These are phyloP conservation scores for Tulasnella sp. DNA, from an alignment of 768 basidiomycete genomes.

Conservation along the genomic window DNA sequence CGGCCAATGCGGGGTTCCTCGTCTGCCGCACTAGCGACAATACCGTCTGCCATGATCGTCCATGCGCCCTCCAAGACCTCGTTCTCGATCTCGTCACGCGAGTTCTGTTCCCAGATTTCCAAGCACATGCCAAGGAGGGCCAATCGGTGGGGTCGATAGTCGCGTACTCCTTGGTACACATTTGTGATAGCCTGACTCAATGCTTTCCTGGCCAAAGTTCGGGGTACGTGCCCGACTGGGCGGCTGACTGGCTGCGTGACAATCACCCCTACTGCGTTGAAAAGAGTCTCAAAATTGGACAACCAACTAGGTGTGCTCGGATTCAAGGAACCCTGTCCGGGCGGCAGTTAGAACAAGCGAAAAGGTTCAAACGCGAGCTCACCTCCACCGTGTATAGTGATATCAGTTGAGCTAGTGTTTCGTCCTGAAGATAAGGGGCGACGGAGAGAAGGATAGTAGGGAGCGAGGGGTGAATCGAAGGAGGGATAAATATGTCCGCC, in stretches of 20 bases:
- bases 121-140: slow-evolving; percentile 11
- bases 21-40: slow-evolving; percentile 17
- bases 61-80: not conserved
- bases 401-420: slow-evolving; percentile 4
- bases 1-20: not conserved
- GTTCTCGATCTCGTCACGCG: not conserved
- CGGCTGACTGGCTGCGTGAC: not conserved
- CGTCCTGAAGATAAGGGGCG: slow-evolving; percentile 12
- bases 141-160: slow-evolving; percentile 14
- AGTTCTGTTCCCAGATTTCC: slow-evolving; percentile 10
- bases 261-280: slow-evolving; percentile 1
- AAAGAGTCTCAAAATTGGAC: not conserved
- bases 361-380: not conserved
- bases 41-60: slow-evolving; percentile 13
- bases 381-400: slow-evolving; percentile 4
- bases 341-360: not conserved
- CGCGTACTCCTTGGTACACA: slow-evolving; percentile 16
- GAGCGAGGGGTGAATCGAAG: slow-evolving; percentile 10
- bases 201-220: slow-evolving; percentile 12
- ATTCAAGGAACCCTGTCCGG: not conserved
- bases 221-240: not conserved
- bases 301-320: slow-evolving; percentile 15
- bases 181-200: not conserved
- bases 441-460: slow-evolving; percentile 13
- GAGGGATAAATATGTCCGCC: not conserved